A percentile compares a stretch with the other conserved stretches of the same genome.
These are phyloP conservation scores for Setomelanomma holmii DNA, from an alignment of 2,329 filamentous ascomycete species.

Conservation along the genomic window DNA sequence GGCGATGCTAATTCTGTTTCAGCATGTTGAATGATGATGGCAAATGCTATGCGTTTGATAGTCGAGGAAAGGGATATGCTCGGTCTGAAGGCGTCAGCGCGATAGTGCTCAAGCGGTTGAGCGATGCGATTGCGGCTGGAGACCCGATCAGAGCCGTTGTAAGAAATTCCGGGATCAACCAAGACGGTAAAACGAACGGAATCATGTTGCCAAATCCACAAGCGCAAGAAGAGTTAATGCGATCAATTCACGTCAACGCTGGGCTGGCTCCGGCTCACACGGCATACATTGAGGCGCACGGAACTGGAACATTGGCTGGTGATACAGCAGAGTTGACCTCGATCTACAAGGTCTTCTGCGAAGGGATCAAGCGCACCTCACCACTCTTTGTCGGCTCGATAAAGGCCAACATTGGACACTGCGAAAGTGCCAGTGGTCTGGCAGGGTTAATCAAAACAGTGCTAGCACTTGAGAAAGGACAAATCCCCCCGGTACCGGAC, in stretches of 20 bases:
- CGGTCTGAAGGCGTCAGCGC: not conserved
- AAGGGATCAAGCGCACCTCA: slow-evolving; percentile 49
- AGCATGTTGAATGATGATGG: not conserved
- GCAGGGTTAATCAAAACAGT: slow-evolving; percentile 47
- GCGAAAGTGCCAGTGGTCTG: slow-evolving; percentile 47
- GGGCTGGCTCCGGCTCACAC: not conserved
- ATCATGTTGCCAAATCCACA: not conserved
- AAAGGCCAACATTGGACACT: slow-evolving; percentile 44
- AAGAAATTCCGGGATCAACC: not conserved
- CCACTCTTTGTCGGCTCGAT: slow-evolving; percentile 34
- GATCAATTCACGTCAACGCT: not conserved
- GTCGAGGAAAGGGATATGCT: not conserved
- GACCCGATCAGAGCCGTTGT: not conserved
- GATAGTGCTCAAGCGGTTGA: not conserved
- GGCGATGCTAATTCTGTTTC: not conserved
- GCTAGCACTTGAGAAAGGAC: slow-evolving; percentile 46
- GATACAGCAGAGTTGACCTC: slow-evolving; percentile 25
- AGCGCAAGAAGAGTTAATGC: not conserved
- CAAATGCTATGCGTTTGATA: not conserved
- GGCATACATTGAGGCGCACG: not conserved
- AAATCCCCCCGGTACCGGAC: slow-evolving; percentile 34
- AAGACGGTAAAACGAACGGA: not conserved
- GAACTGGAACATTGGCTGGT: slow-evolving; percentile 61
- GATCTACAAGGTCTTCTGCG: slow-evolving; percentile 8
- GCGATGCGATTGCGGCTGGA: not conserved